Conservation (phyloP, 2,329 filamentous ascomycete species). For the Venturia aucupariae region DNA sequence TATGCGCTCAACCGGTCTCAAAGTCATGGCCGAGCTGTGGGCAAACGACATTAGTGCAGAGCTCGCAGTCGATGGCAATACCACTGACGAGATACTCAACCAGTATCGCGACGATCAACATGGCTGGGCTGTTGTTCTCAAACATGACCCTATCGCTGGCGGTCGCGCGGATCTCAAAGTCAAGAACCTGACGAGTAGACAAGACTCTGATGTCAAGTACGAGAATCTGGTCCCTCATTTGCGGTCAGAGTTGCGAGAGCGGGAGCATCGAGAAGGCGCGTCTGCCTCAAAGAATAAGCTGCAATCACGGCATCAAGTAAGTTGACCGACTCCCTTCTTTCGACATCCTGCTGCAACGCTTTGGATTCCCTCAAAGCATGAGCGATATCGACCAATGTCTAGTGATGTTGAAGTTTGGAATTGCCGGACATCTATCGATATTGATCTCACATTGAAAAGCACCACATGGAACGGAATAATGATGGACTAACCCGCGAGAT, state of each 20-base stretch:
- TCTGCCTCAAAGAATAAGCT: slow-evolving; percentile 21
- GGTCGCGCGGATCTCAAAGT: slow-evolving; percentile 59
- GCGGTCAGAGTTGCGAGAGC: slow-evolving; percentile 70
- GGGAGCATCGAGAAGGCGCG: slow-evolving; percentile 52
- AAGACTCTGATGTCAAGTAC: slow-evolving; percentile 63
- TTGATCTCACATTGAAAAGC: not conserved
- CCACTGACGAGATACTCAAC: slow-evolving; percentile 68
- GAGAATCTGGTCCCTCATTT: slow-evolving; percentile 72
- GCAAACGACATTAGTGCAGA: slow-evolving; percentile 78
- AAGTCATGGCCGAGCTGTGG: slow-evolving; percentile 73
- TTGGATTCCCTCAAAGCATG: not conserved
- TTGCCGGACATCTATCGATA: not conserved
- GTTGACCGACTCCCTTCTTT: not conserved
- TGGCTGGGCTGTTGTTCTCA: slow-evolving; percentile 82
- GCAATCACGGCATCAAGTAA: slow-evolving; percentile 22
- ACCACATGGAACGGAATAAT: too few relatives aligned
- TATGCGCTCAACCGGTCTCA: slow-evolving; percentile 65
- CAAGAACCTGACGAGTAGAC: slow-evolving; percentile 66
- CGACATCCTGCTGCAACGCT: not conserved
- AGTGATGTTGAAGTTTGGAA: not conserved
- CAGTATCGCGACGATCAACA: slow-evolving; percentile 70
- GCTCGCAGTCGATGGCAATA: slow-evolving; percentile 68
- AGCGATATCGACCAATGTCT: not conserved
- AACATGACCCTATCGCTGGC: slow-evolving; percentile 52
- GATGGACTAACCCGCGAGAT: not conserved